Base-by-base conservation (phyloP, 306 rosid species). In the Prunus persica region DNA sequence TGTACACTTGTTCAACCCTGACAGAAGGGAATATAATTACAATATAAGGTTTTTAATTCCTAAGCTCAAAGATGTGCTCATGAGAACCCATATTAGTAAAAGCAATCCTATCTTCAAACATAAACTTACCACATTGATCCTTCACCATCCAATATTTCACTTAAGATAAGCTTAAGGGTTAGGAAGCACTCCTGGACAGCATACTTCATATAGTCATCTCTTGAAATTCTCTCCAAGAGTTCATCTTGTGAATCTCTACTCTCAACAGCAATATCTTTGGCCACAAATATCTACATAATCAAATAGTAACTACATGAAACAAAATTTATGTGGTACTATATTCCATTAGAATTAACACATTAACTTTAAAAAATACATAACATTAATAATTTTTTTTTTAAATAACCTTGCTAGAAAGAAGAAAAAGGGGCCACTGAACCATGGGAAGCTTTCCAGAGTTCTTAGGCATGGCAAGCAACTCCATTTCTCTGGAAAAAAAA, bases 391-490 rank as follows among this genome's bases (percentile, higher is more conserved):
- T 25, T 52, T 49, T 70, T 71, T 56, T 75, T 22, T 22, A 52
- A 70, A 46, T 56, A 51, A 94, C 98, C 98, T 94, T 94, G 98
- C 98, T 94, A 67, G 97, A 89, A 65, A 94, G 97, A 76, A 94
- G 96, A 79, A 94, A 92, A 77, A 94, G 98, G n/a, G 98, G 98
- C 98, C 97, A 92, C 78, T 94, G 97, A 84, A 94, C 95, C 90
- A 94, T 52, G 46, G 91, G 86, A 71, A 90, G 90, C 78, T 80
- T 84, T 78, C 88, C 93, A 69, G 89, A 84, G 75, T 94, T 92
- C 78, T 69, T 86, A 20, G 98, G 98, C 97, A 94, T 86, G 76
- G 80, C 75, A 76, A 94, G 97, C 79, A 92, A 81, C 78, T 94
- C 98, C 93, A 82, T 75, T 88, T 94, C 98, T 49, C 98, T 94